Evolutionary conservation across 768 basidiomycete genomes (phyloP), one percentile per base, ranked within the genome.

Genomic region (Hypholoma sublateritium): DNA sequence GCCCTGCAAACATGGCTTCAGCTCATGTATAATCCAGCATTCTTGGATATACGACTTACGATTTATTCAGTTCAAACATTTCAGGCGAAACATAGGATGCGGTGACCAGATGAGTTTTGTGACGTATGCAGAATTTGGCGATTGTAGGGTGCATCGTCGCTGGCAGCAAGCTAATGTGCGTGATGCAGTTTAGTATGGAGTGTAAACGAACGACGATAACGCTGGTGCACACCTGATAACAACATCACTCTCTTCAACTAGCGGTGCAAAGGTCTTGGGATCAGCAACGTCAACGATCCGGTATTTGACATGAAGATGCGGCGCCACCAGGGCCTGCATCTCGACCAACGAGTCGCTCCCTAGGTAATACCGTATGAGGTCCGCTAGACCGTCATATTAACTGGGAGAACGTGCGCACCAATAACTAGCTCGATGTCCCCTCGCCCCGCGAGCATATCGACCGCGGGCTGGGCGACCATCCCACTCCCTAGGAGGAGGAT

Each of bases 401-500:
- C 25, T 36, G 42, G 49, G 49, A 50, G 42, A 17, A 24, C 32
- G 21, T 42, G 80, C 87, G 66, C 59, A 94, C 94, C 94, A 58
- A 97, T 84, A 5, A 90, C 70, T 25, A 97, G 70, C 53, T 87
- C 78, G 0, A 95, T 73, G 60, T 92, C 88, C 0, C 66, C 62
- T 54, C 85, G 74, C 60, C 77, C 77, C 42, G 83, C 81, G 48
- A 97, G 79, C 65, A 89, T 82, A 50, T 89, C 83, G 3, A 93
- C 86, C 0, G 91, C 91, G 14, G 95, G 95, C 2, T 88, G 89
- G 4, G 94, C 93, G 17, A 98, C 95, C 86, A 97, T 93, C n/a
- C 95, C 95, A 53, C 91, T 93, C 7, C 95, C 95, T 2, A 98
- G 79, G 65, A 97, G 76, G 34, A 98, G 70, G 0, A 95, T 80